Percentiles rank a stretch among this genome's conserved stretches.
Evolutionary conservation across 2,329 filamentous ascomycete species (phyloP).

Genomic region (Colletotrichum lindemuthianum): DNA sequence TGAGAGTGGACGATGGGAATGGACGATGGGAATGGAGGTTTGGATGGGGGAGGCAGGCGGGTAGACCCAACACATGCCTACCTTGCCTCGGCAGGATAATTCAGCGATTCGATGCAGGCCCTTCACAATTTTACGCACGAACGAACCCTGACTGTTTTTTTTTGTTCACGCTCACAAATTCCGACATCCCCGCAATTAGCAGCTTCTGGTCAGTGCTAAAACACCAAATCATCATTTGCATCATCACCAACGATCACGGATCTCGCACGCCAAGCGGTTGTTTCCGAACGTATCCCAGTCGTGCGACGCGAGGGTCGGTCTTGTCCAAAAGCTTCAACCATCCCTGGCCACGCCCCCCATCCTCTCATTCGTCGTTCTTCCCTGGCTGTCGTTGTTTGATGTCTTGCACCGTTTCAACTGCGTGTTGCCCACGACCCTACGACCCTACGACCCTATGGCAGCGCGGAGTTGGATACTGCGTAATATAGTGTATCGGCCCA

Average conservation of each 20-base stretch:
- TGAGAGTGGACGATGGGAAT: neutral
- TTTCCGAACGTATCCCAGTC: slow-evolving; percentile 33
- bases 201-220: neutral
- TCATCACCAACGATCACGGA: slow-evolving; percentile 21
- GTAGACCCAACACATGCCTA: slow-evolving; percentile 18
- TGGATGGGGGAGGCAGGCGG: neutral
- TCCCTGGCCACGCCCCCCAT: slow-evolving; percentile 22
- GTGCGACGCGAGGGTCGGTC: slow-evolving; percentile 34
- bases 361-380: slow-evolving; percentile 12
- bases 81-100: slow-evolving; percentile 24
- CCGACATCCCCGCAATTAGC: too few species aligned
- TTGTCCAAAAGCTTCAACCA: slow-evolving; percentile 34
- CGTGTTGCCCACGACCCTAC: slow-evolving; percentile 14
- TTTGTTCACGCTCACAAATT: neutral
- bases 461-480: neutral
- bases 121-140: neutral
- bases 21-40: slow-evolving; percentile 5
- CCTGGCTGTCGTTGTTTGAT: slow-evolving; percentile 30
- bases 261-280: slow-evolving; percentile 34
- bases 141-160: neutral
- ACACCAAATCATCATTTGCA: neutral
- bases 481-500: too few species aligned
- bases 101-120: slow-evolving; percentile 10
- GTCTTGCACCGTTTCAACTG: slow-evolving; percentile 33
- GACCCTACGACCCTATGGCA: slow-evolving; percentile 5